phyloP scores from a whole-genome alignment of 164 flowering plant species.

The Echeveria elegans region DNA sequence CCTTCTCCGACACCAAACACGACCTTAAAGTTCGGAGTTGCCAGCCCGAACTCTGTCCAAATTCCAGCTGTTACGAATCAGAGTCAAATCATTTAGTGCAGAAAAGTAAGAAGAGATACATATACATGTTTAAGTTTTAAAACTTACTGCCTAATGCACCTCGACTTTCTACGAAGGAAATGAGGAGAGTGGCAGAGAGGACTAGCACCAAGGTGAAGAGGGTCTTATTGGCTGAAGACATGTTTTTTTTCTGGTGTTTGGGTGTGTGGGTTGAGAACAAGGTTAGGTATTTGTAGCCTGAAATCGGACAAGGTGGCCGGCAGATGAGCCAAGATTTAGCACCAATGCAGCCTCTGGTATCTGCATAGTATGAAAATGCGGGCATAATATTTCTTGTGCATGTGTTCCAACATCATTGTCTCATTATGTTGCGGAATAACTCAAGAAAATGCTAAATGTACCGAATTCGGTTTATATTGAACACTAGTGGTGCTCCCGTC shows the following conservation, averaged over 20 bases:
- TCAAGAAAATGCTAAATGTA: too few species aligned
- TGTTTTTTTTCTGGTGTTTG: neutral
- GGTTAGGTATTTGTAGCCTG: neutral
- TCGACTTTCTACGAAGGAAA: constrained; percentile 17
- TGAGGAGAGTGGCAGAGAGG: constrained; percentile 17
- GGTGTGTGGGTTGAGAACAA: neutral
- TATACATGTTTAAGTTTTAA: neutral
- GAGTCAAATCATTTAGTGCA: too few species aligned
- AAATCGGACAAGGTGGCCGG: neutral
- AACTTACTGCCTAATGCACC: constrained; percentile 9
- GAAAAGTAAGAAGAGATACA: too few species aligned
- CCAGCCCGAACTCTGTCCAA: too few species aligned
- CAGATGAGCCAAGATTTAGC: neutral
- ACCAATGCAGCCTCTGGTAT: neutral
- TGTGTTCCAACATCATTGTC: neutral
- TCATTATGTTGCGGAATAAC: neutral
- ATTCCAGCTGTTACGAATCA: too few species aligned
- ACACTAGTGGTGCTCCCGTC: too few species aligned
- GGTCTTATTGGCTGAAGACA: neutral
- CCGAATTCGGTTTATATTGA: too few species aligned
- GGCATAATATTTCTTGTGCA: neutral
- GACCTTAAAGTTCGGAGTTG: too few species aligned
- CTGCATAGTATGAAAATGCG: neutral
- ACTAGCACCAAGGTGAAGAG: constrained; percentile 13
- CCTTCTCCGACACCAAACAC: too few species aligned